Base-by-base conservation (phyloP, 2,329 filamentous ascomycete genomes). In the Colletotrichum salicis region DNA sequence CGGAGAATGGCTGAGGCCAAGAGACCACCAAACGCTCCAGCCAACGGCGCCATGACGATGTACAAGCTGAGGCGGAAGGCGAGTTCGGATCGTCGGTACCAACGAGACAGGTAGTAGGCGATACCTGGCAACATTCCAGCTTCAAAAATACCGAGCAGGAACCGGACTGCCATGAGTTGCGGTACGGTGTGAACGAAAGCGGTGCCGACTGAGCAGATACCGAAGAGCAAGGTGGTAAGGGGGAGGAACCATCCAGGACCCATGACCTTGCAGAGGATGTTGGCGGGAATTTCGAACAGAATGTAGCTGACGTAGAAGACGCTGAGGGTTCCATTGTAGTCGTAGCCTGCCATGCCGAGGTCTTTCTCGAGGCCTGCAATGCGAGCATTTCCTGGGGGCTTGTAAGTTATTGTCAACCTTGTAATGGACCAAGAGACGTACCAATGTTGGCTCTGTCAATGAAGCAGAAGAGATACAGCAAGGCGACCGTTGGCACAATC, bases 401-500 rank as follows among this genome's bases (percentile, higher is more conserved):
- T 45, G 67, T 70, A 11, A 65, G 56, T 19, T 48, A 6, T 15
- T 37, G 51, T 11, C 24, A 8, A 59, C 2, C 5, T 5, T 7
- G 29, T 5, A 13, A 22, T 27, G 15, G 7, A 24, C 1, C 33
- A 10, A n/a, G 0, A 22, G 0, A 59, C 80, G 70, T 78, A 89
- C 89, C 90, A 62, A 93, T 91, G 76, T 92, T 92, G 35, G 90
- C 87, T 27, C 91, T 84, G 76, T 92, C 90, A 72, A 92, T 91
- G 79, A 92, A 92, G 78, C 89, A 91, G 75, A 92, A 91, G 0
- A 92, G 83, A 74, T 92, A 92, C 6, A 92, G 82, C 3, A 92
- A 74, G 5, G 89, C 83, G 1, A 92, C 89, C 0, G 89, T 90
- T 0, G 91, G 90, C 1, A 92, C 83, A 70, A 92, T 87, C 76